Evolutionary conservation across 225 moss, liverwort and hornwort species (phyloP).

Genomic region (Asterella californica): DNA sequence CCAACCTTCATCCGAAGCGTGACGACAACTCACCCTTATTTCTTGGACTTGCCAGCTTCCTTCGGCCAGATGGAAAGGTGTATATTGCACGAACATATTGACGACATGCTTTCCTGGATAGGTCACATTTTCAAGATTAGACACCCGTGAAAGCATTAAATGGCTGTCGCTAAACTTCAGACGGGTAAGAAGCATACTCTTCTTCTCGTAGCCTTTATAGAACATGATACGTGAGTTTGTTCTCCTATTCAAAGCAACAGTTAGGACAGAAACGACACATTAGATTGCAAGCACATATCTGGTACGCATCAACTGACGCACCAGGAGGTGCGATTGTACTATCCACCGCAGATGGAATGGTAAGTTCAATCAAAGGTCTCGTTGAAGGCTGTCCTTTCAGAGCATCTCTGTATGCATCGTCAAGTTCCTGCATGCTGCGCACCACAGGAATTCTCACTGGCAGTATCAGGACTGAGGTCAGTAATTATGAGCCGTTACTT

Average conservation of each 20-base stretch:
- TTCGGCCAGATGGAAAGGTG: slow-evolving; percentile 63
- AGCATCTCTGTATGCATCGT: slow-evolving; percentile 71
- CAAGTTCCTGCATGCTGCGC: slow-evolving; percentile 82
- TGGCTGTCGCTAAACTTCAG: background rate
- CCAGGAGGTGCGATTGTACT: slow-evolving; percentile 73
- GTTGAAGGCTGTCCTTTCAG: slow-evolving; percentile 65
- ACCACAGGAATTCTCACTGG: background rate
- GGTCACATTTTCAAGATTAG: too few species aligned
- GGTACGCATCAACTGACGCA: slow-evolving; percentile 22
- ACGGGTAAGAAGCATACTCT: background rate
- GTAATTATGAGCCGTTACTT: background rate
- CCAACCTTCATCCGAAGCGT: background rate
- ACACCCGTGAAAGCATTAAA: background rate
- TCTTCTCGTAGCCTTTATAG: background rate
- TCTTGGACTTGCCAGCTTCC: slow-evolving; percentile 69
- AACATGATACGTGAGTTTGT: background rate
- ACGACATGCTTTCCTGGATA: slow-evolving; percentile 79
- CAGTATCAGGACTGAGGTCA: background rate
- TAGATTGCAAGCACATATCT: background rate
- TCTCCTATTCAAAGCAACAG: background rate
- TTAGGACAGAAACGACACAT: background rate
- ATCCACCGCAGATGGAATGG: slow-evolving; percentile 85
- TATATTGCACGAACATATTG: slow-evolving; percentile 90
- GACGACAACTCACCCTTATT: slow-evolving; percentile 49
- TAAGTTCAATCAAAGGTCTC: slow-evolving; percentile 86